Evolutionary conservation across 371 early-diverging fungal genomes (phyloP).

Genomic region (Dichotomocladium elegans): DNA sequence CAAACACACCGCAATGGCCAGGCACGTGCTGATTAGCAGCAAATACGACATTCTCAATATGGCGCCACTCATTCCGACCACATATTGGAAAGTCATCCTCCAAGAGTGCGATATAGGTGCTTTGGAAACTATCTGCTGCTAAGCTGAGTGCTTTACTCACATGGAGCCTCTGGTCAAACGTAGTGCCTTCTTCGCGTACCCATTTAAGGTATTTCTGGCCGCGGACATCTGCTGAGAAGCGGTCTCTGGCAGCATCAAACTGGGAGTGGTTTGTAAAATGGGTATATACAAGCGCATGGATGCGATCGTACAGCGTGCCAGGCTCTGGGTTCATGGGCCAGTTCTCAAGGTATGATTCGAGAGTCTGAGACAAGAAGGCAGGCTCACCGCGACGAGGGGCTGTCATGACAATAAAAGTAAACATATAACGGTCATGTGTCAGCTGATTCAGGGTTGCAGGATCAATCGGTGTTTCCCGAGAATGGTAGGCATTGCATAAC

Average conservation of each 20-base stretch:
- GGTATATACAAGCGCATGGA: constrained; percentile 57
- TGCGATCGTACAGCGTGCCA: constrained; percentile 46
- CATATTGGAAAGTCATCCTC: constrained; percentile 68
- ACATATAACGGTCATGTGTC: constrained; percentile 41
- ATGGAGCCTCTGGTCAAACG: constrained; percentile 54
- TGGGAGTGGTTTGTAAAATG: constrained; percentile 55
- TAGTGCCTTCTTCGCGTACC: constrained; percentile 48
- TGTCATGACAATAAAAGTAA: constrained; percentile 58
- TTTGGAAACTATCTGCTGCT: constrained; percentile 29
- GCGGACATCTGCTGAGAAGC: constrained; percentile 37
- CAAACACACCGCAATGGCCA: constrained; percentile 42
- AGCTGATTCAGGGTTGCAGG: constrained; percentile 26
- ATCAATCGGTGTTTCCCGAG: constrained; percentile 34
- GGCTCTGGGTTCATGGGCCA: constrained; percentile 41
- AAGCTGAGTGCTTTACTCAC: constrained; percentile 50
- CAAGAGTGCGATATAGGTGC: constrained; percentile 50
- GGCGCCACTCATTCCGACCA: constrained; percentile 49
- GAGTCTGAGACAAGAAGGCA: constrained; percentile 46
- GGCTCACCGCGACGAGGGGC: constrained; percentile 56
- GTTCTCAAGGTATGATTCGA: constrained; percentile 52
- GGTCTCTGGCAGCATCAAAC: constrained; percentile 38
- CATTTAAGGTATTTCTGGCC: constrained; percentile 52
- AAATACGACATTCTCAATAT: constrained; percentile 52
- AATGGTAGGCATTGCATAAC: constrained; percentile 34
- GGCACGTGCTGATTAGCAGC: constrained; percentile 41